These are phyloP conservation scores for Claviceps sp. DNA, from an alignment of 2,329 filamentous ascomycete species.

Conservation along the genomic window DNA sequence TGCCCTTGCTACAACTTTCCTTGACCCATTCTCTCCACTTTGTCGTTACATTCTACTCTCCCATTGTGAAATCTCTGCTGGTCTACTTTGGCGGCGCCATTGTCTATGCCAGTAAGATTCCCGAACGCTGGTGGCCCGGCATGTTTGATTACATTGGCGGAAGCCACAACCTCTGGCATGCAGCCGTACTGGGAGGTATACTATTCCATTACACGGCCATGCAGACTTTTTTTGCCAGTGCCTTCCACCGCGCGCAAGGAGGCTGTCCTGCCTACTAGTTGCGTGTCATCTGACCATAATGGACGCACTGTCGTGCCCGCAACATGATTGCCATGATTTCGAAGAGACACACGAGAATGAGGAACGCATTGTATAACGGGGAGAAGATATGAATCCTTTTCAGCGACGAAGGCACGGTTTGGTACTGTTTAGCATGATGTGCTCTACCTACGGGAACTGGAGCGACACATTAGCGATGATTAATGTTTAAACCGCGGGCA, in stretches of 20 bases:
- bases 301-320: neutral
- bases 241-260: conserved; percentile 54
- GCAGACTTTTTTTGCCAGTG: conserved; percentile 80
- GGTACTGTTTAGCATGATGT: neutral
- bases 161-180: conserved; percentile 95
- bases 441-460: neutral
- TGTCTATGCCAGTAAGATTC: conserved; percentile 83
- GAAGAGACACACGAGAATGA: neutral
- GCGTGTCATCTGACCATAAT: neutral
- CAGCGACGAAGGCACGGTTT: neutral
- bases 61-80: conserved; percentile 66
- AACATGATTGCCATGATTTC: neutral
- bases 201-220: conserved; percentile 95
- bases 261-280: conserved; percentile 42
- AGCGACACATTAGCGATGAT: neutral
- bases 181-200: conserved; percentile 87
- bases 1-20: conserved; percentile 75
- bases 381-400: neutral
- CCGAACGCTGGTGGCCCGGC: conserved; percentile 85
- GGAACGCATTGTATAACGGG: neutral
- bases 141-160: conserved; percentile 92
- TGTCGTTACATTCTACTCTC: conserved; percentile 83
- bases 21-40: conserved; percentile 64
- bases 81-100: conserved; percentile 79
- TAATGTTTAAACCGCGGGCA: neutral